These are phyloP conservation scores for Komagataella pseudopastoris DNA, from an alignment of 805 yeast species.

Conservation along the genomic window DNA sequence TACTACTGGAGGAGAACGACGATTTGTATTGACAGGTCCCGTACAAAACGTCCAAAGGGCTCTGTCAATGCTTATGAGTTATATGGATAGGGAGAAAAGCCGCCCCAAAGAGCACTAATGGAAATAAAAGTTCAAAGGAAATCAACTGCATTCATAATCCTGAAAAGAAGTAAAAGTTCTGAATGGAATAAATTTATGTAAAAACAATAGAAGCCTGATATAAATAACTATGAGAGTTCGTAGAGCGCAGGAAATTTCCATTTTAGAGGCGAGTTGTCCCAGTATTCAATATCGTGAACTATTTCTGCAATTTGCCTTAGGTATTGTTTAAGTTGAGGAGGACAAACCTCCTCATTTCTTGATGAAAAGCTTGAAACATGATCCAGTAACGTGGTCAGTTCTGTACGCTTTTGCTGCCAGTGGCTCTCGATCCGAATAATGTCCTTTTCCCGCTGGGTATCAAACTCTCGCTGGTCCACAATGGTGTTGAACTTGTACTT, in stretches of 20 bases:
- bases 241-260: slow-evolving; percentile 9
- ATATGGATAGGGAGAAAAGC: slow-evolving; percentile 38
- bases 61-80: slow-evolving; percentile 36
- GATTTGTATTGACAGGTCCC: slow-evolving; percentile 59
- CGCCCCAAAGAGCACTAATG: slow-evolving; percentile 3
- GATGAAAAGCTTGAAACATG: background rate
- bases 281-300: slow-evolving; percentile 1
- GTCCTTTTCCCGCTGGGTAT: background rate
- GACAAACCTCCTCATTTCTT: background rate
- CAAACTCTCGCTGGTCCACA: background rate
- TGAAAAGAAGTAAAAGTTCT: background rate
- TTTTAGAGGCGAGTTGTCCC: slow-evolving; percentile 6
- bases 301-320: background rate
- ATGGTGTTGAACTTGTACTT: background rate
- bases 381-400: background rate
- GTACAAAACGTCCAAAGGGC: slow-evolving; percentile 44
- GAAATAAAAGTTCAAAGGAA: background rate
- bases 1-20: slow-evolving; percentile 48
- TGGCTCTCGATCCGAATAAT: background rate
- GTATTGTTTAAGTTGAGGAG: background rate
- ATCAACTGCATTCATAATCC: background rate
- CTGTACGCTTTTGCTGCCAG: background rate
- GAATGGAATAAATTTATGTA: background rate
- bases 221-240: slow-evolving; percentile 1
- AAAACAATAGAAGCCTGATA: background rate